Percentiles rank a stretch among this genome's conserved stretches.
Evolutionary conservation across 2,329 filamentous ascomycete species (phyloP).

Genomic region (Epichloe festucae): DNA sequence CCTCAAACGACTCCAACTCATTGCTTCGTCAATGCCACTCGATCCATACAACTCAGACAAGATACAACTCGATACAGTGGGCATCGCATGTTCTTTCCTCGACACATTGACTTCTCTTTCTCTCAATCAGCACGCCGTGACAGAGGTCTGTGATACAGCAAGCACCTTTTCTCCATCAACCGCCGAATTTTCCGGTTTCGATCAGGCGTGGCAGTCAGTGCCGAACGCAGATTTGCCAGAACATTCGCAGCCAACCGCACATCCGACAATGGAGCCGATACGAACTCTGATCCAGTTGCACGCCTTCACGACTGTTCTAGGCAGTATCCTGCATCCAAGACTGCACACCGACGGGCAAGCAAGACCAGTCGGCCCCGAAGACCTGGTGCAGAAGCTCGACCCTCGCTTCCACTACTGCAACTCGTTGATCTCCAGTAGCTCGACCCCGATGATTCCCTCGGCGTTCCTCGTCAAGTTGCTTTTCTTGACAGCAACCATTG

Average conservation of each 20-base stretch:
- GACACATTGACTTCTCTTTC: slow-evolving; percentile 23
- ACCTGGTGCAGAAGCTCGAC: slow-evolving; percentile 21
- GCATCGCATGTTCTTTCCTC: slow-evolving; percentile 47
- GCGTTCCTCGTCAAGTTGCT: slow-evolving; percentile 24
- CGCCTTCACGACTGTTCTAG: background rate
- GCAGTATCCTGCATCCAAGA: background rate
- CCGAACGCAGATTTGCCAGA: background rate
- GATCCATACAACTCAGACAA: slow-evolving; percentile 2
- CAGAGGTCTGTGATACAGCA: background rate
- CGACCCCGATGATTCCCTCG: slow-evolving; percentile 21
- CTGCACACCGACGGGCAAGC: background rate
- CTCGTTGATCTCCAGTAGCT: slow-evolving; percentile 22
- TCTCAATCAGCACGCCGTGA: background rate
- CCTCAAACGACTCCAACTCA: slow-evolving; percentile 19
- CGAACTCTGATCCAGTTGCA: slow-evolving; percentile 4
- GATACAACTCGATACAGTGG: slow-evolving; percentile 11
- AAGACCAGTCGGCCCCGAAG: slow-evolving; percentile 11
- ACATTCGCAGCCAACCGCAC: background rate
- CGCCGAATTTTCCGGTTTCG: background rate
- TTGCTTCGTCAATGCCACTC: slow-evolving; percentile 1
- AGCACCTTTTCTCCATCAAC: background rate
- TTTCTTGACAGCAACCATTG: slow-evolving; percentile 24
- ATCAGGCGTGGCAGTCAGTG: slow-evolving; percentile 1
- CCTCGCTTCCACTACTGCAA: slow-evolving; percentile 25
- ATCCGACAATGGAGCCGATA: slow-evolving; percentile 2